A percentile compares a stretch with the other conserved stretches of the same genome.
These are phyloP conservation scores for Penicillium malachiteum DNA, from an alignment of 495 filamentous ascomycete genomes.

Conservation along the genomic window DNA sequence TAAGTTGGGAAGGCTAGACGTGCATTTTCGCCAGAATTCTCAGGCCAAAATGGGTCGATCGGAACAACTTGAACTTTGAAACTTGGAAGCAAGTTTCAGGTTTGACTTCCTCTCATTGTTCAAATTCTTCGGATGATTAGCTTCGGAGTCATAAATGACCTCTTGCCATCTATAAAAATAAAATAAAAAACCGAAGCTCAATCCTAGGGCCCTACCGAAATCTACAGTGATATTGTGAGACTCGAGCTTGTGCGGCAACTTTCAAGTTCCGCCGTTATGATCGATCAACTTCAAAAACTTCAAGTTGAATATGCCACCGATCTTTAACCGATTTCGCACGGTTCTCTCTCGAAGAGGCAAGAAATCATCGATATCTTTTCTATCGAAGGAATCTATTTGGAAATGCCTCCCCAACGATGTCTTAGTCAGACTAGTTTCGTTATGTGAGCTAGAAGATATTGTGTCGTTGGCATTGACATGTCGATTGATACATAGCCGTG, in stretches of 20 bases:
- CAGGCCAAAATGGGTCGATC: no score
- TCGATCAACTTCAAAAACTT: background rate
- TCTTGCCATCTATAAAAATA: no score
- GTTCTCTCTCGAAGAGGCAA: constrained; percentile 16
- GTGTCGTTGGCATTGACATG: constrained; percentile 22
- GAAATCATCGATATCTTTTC: constrained; percentile 1
- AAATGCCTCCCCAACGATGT: constrained; percentile 23
- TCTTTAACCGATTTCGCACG: constrained; percentile 17
- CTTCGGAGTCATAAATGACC: no score
- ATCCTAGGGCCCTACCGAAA: no score
- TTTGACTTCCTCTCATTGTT: background rate
- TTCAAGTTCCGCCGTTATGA: constrained; percentile 1
- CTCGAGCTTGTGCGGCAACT: no score
- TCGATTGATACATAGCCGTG: constrained; percentile 19
- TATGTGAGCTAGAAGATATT: constrained; percentile 25
- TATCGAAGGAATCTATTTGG: constrained; percentile 16
- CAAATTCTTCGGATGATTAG: background rate
- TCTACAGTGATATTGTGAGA: no score
- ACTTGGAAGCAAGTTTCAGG: background rate
- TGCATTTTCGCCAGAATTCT: no score
- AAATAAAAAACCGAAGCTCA: no score
- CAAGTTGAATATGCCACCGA: constrained; percentile 12
- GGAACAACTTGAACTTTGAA: no score
- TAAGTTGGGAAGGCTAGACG: no score
- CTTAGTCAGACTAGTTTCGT: constrained; percentile 20